Percentiles rank a stretch among this genome's conserved stretches.
Evolutionary conservation across 257 asterid species (phyloP).

Genomic region (Solanum lignicaule): DNA sequence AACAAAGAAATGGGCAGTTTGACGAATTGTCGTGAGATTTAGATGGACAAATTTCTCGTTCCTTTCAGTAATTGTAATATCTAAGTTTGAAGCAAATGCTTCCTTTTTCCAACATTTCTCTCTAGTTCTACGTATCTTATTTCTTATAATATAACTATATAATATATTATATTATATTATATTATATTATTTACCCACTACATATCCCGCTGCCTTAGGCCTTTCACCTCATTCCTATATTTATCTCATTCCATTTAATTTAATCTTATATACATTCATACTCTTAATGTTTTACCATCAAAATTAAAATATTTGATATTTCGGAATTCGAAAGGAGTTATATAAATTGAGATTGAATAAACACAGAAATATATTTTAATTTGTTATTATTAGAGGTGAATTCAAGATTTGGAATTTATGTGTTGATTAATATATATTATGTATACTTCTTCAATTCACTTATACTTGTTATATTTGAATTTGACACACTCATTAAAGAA

Average conservation of each 20-base stretch:
- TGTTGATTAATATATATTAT: no score
- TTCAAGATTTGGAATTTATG: no score
- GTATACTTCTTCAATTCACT: no score
- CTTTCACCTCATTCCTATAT: background rate
- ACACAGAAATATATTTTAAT: no score
- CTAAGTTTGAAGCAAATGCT: constrained; percentile 17
- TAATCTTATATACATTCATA: background rate
- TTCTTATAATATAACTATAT: background rate
- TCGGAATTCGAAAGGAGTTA: no score
- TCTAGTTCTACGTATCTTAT: background rate
- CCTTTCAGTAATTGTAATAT: background rate
- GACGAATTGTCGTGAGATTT: background rate
- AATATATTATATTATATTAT: background rate
- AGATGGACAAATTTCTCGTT: background rate
- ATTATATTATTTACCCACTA: background rate
- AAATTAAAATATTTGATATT: no score
- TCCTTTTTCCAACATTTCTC: constrained; percentile 29
- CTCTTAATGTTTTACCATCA: no score
- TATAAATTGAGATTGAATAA: background rate
- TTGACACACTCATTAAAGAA: background rate
- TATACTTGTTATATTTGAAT: background rate
- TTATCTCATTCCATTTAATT: background rate
- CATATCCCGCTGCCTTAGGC: constrained; percentile 26
- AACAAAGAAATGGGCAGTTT: background rate
- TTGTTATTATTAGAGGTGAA: no score